phyloP scores from a whole-genome alignment of 2,329 filamentous ascomycete genomes.

The Nothomitra cinnamomea region DNA sequence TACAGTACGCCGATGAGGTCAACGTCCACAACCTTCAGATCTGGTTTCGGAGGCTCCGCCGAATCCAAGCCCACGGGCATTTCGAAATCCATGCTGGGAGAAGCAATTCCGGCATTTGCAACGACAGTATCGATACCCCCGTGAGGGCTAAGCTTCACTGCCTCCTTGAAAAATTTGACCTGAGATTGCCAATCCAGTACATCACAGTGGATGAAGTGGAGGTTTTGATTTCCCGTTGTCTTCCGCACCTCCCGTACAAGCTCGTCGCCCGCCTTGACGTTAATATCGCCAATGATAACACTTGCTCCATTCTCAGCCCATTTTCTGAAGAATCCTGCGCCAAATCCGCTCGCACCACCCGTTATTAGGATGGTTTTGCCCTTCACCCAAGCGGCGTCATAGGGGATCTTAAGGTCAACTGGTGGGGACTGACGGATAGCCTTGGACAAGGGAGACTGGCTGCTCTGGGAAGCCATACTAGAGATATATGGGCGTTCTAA shows the following conservation, averaged over 20 bases:
- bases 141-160: constrained; percentile 34
- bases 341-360: constrained; percentile 44
- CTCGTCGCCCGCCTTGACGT: constrained; percentile 33
- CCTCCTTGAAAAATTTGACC: constrained; percentile 43
- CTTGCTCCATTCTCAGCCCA: constrained; percentile 41
- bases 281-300: constrained; percentile 47
- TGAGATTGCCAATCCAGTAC: constrained; percentile 49
- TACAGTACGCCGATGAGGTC: constrained; percentile 48
- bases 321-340: constrained; percentile 34
- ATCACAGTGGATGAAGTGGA: constrained; percentile 43
- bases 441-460: constrained; percentile 5
- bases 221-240: constrained; percentile 24
- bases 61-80: constrained; percentile 26
- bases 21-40: constrained; percentile 38
- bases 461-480: neutral
- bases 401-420: constrained; percentile 28
- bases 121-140: constrained; percentile 45
- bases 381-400: constrained; percentile 28
- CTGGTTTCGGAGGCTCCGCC: constrained; percentile 31
- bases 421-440: constrained; percentile 23
- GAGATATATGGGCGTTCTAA: neutral
- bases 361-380: constrained; percentile 46
- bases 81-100: constrained; percentile 36
- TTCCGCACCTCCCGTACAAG: constrained; percentile 36
- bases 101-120: constrained; percentile 40